Evolutionary conservation across 164 flowering plant genomes (phyloP).

Genomic region (Vitis rupestris): DNA sequence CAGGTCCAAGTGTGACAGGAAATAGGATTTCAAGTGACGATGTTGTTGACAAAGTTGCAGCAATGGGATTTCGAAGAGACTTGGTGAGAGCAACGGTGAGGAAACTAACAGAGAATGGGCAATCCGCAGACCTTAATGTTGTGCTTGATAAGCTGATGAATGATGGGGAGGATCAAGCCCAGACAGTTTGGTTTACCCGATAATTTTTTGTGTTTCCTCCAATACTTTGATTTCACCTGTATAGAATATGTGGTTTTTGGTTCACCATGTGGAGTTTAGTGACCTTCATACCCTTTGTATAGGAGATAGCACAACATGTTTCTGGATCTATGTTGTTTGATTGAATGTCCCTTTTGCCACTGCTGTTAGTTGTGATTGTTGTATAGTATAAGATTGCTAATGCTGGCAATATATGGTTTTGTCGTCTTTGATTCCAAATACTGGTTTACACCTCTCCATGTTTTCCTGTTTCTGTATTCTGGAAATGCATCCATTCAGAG

Average conservation of each 20-base stretch:
- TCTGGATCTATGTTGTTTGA: too few relatives aligned
- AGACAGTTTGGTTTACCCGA: background rate
- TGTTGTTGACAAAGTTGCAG: conserved; percentile 29
- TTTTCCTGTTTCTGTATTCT: too few relatives aligned
- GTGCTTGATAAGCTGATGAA: conserved; percentile 34
- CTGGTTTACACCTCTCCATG: too few relatives aligned
- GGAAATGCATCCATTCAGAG: too few relatives aligned
- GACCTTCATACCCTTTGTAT: too few relatives aligned
- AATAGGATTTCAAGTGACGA: conserved; percentile 25
- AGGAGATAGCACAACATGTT: too few relatives aligned
- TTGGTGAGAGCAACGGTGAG: conserved; percentile 28
- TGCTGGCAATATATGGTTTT: too few relatives aligned
- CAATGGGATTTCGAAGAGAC: conserved; percentile 43
- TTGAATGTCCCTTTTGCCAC: too few relatives aligned
- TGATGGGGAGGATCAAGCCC: background rate
- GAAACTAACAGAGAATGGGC: conserved; percentile 27
- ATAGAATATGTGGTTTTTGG: background rate
- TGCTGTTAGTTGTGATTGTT: too few relatives aligned
- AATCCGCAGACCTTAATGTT: conserved; percentile 31
- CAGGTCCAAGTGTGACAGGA: conserved; percentile 16
- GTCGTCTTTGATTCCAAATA: too few relatives aligned
- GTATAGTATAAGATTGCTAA: too few relatives aligned
- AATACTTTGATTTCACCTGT: background rate
- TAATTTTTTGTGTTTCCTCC: background rate
- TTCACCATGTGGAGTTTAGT: too few relatives aligned